phyloP scores from a whole-genome alignment of 2,329 filamentous ascomycete species.

The Teratosphaeria zuluensis region DNA sequence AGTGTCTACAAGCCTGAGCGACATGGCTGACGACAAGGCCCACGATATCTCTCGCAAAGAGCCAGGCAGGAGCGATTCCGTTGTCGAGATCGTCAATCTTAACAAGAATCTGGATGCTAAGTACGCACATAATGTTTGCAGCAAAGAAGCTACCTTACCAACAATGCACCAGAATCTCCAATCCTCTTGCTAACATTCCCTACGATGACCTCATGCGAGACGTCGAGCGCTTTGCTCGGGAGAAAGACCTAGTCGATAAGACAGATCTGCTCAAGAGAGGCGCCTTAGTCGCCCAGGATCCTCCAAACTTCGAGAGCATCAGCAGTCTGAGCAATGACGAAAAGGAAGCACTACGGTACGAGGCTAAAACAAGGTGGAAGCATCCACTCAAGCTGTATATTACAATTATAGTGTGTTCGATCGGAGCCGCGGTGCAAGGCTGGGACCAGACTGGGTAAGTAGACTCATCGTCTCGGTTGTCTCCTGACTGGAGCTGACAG shows the following conservation, averaged over 20 bases:
- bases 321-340: background rate
- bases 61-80: background rate
- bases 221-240: background rate
- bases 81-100: background rate
- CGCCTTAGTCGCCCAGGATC: background rate
- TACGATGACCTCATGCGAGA: background rate
- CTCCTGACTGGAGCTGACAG: background rate
- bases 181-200: background rate
- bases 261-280: background rate
- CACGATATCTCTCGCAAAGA: background rate
- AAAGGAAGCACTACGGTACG: background rate
- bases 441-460: constrained; percentile 39
- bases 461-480: background rate
- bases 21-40: background rate
- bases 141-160: background rate
- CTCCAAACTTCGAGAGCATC: background rate
- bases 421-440: constrained; percentile 43
- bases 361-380: constrained; percentile 27
- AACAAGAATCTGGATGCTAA: background rate
- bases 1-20: background rate
- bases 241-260: background rate
- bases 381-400: constrained; percentile 41
- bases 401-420: constrained; percentile 43
- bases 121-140: background rate
- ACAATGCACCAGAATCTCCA: background rate